phyloP scores from a whole-genome alignment of 176 grass and related monocot genomes.

The Aegilops longissima region DNA sequence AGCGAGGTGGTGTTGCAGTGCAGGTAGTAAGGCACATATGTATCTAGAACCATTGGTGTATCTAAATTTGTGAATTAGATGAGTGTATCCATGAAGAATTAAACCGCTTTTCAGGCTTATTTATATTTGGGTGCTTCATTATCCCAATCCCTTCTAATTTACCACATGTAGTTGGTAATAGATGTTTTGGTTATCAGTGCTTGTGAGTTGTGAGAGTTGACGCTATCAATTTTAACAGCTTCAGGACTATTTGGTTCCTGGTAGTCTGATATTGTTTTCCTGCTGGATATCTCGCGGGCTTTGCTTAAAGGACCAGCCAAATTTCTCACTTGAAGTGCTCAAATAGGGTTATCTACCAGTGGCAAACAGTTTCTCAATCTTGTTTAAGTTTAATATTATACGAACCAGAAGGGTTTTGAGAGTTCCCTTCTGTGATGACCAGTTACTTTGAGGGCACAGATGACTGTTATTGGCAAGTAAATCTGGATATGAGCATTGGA shows the following conservation, averaged over 20 bases:
- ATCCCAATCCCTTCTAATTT: neutral
- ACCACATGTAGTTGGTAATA: neutral
- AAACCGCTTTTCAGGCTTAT: neutral
- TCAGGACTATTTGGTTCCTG: neutral
- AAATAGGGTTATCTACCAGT: conserved; percentile 1
- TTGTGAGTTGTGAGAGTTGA: conserved; percentile 3
- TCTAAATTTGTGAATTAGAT: neutral
- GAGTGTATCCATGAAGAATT: neutral
- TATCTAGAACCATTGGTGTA: conserved; percentile 4
- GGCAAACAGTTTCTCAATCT: neutral
- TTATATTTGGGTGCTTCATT: neutral
- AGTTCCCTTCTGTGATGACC: neutral
- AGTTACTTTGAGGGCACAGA: neutral
- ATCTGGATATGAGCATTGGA: neutral
- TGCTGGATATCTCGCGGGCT: neutral
- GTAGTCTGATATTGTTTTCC: neutral
- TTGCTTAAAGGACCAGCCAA: neutral
- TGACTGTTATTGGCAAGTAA: neutral
- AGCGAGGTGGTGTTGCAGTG: conserved; percentile 88
- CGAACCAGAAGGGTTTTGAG: neutral
- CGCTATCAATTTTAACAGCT: conserved; percentile 6
- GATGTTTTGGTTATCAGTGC: neutral
- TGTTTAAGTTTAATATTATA: neutral
- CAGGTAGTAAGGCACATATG: conserved; percentile 40
- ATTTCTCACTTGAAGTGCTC: neutral